Conservation (phyloP, 441 rosid species). For the Geranium incanum region DNA sequence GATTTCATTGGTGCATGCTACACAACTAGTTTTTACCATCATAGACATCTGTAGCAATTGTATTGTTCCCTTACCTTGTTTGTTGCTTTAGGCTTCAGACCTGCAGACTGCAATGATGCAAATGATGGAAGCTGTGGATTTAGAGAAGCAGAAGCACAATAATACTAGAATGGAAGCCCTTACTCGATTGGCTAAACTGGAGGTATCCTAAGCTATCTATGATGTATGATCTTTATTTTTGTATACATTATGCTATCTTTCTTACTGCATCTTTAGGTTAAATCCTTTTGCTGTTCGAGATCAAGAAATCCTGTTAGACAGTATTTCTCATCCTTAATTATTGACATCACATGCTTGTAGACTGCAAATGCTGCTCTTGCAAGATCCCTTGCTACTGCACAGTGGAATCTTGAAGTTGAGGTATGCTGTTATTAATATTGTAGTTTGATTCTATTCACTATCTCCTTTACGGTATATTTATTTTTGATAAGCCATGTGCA, state of each 20-base stretch:
- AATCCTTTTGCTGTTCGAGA: constrained; percentile 9
- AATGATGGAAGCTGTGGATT: constrained; percentile 81
- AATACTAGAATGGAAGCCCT: constrained; percentile 91
- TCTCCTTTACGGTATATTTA: neutral
- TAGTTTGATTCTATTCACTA: constrained; percentile 7
- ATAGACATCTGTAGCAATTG: neutral
- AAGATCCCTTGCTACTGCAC: constrained; percentile 64
- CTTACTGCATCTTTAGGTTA: constrained; percentile 9
- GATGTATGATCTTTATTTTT: constrained; percentile 18
- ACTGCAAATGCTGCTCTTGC: constrained; percentile 85
- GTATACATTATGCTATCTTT: constrained; percentile 3
- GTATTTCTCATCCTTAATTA: neutral
- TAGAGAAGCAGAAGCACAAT: constrained; percentile 90
- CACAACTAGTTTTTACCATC: neutral
- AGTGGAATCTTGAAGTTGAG: constrained; percentile 82
- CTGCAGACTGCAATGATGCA: constrained; percentile 87
- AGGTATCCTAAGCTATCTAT: constrained; percentile 42
- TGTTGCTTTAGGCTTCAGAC: constrained; percentile 60
- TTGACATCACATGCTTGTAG: constrained; percentile 43
- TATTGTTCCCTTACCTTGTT: constrained; percentile 7
- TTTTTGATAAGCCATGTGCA: too few relatives aligned
- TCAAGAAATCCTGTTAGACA: constrained; percentile 10
- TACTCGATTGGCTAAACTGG: constrained; percentile 62
- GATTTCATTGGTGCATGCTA: neutral
- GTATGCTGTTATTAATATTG: constrained; percentile 33